phyloP scores from a whole-genome alignment of 306 rosid genomes.

The Comarum palustre region DNA sequence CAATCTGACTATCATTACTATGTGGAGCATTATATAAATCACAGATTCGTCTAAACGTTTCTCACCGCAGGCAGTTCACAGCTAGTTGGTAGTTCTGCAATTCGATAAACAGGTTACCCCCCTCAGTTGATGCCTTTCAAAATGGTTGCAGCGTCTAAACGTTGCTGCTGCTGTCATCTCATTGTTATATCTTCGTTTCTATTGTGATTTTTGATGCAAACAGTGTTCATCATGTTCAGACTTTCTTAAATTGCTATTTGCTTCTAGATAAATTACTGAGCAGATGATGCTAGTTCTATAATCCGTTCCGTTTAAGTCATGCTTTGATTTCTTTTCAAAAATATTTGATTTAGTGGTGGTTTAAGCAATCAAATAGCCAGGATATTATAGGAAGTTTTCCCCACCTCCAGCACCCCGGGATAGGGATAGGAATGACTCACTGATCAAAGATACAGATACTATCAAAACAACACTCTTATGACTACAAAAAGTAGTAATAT shows the following conservation, averaged over 20 bases:
- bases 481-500: neutral
- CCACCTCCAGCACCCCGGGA: neutral
- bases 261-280: constrained; percentile 4
- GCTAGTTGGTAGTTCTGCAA: no score
- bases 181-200: neutral
- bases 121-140: no score
- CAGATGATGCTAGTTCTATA: neutral
- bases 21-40: no score
- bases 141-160: no score
- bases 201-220: neutral
- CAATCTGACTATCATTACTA: neutral
- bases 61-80: no score
- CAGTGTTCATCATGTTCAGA: neutral
- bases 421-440: neutral
- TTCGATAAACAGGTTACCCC: no score
- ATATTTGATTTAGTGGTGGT: neutral
- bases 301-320: neutral
- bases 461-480: neutral
- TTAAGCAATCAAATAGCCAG: neutral
- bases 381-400: neutral
- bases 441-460: no score
- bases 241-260: neutral
- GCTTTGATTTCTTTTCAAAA: neutral
- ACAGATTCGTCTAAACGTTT: no score
- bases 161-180: constrained; percentile 15